Evolutionary conservation across 2,329 filamentous ascomycete genomes (phyloP), one percentile per base, ranked within the genome.

Genomic region (Ceratocystis papillata): DNA sequence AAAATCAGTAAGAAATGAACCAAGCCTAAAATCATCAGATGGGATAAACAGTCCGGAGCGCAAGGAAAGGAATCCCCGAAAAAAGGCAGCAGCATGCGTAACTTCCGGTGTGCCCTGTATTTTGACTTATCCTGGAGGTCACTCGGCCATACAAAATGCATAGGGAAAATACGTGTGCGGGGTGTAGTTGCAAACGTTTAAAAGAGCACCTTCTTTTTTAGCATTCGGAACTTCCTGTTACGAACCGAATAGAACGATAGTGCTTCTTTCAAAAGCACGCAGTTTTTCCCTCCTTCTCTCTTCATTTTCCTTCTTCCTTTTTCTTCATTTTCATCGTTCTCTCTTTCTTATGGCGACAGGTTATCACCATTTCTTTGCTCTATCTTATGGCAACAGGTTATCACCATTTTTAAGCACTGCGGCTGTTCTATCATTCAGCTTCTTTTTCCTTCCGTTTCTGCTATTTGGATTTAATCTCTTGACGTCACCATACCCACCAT

Each of bases 191-290:
- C 5, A n/a, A 37, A n/a, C 55, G 30, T 30, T 59, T 20, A 17
- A 6, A 17, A n/a, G 15, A 20, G 25, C 33, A n/a, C 6, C 55
- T 59, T 33, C 30, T 37, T 6, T 59, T 37, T 37, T 59, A 8
- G 55, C 33, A n/a, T 20, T 30, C 55, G 55, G 17, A 59, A 10
- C 28, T 59, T 33, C 55, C 55, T 30, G 25, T 59, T 59, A 59
- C 5, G 55, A 59, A 7, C 17, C 2, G 30, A 8, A 59, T 30
- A 37, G 55, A 59, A 7, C 7, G 55, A 8, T 45, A 50, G 37
- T 65, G n/a, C 55, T 5, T 6, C 25, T 17, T 59, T 59, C 55
- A 59, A 59, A 59, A 59, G 55, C 64, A 62, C 44, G 8, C 44
- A n/a, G 10, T 6, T 44, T 60, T 33, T 41, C 15, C 57, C 25